Evolutionary conservation across 176 grass and related monocot species (phyloP).

Genomic region (Zea mays): DNA sequence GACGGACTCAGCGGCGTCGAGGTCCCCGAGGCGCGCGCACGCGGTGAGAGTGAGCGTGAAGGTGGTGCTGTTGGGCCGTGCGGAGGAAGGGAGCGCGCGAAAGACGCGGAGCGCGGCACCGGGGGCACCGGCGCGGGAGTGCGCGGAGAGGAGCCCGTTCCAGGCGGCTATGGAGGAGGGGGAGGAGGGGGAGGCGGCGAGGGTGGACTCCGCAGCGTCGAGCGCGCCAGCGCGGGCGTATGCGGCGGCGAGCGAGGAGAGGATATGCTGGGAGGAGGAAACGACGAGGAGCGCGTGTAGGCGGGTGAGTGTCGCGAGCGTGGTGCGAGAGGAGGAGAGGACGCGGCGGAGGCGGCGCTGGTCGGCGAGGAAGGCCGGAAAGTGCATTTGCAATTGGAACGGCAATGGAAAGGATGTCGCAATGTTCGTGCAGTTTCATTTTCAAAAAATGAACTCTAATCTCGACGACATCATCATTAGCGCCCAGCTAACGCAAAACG

Average conservation of each 20-base stretch:
- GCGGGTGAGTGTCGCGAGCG: constrained; percentile 33
- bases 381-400: constrained; percentile 20
- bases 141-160: constrained; percentile 56
- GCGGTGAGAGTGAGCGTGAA: constrained; percentile 67
- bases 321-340: constrained; percentile 26
- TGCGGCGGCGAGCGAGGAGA: constrained; percentile 37
- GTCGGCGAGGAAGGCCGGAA: constrained; percentile 29
- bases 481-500: no score
- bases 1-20: constrained; percentile 40
- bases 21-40: constrained; percentile 49
- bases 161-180: constrained; percentile 44
- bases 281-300: constrained; percentile 46
- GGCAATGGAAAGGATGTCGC: background rate
- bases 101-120: constrained; percentile 49
- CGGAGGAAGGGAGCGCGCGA: constrained; percentile 37
- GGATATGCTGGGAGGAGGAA: constrained; percentile 29
- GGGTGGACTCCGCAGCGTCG: constrained; percentile 47
- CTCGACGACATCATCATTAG: no score
- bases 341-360: constrained; percentile 40
- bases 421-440: no score
- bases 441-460: no score
- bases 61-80: constrained; percentile 62
- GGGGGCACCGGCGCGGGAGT: constrained; percentile 35
- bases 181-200: constrained; percentile 6
- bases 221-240: constrained; percentile 55